A percentile compares a stretch with the other conserved stretches of the same genome.
Evolutionary conservation across 2,329 filamentous ascomycete genomes (phyloP).

Genomic region (Metarhizium brunneum): DNA sequence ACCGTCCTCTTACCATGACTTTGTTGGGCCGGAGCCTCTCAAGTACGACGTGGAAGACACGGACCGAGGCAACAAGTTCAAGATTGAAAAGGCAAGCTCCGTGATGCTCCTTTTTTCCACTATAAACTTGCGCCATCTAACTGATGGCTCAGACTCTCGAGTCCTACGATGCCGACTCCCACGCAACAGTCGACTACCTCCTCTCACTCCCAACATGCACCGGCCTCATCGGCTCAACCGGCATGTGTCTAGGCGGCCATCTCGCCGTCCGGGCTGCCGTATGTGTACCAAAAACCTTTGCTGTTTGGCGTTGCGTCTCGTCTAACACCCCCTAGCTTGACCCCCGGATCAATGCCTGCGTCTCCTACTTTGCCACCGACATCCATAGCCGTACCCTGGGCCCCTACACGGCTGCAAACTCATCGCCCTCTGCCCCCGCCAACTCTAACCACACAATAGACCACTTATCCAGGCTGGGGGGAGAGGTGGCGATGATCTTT

Average conservation of each 20-base stretch:
- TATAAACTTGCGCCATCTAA: not conserved
- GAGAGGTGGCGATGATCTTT: slow-evolving; percentile 85
- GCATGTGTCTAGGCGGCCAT: slow-evolving; percentile 92
- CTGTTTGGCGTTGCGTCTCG: not conserved
- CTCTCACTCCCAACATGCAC: slow-evolving; percentile 69
- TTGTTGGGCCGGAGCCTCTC: slow-evolving; percentile 73
- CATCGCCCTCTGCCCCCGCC: slow-evolving; percentile 26
- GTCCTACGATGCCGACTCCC: slow-evolving; percentile 77
- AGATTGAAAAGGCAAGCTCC: slow-evolving; percentile 58
- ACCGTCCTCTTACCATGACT: slow-evolving; percentile 88
- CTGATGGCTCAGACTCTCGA: slow-evolving; percentile 54
- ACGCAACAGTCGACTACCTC: slow-evolving; percentile 58
- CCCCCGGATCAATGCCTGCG: slow-evolving; percentile 62
- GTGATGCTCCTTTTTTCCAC: not conserved
- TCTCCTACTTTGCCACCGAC: slow-evolving; percentile 90
- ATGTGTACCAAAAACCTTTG: slow-evolving; percentile 15
- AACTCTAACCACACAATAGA: slow-evolving; percentile 43
- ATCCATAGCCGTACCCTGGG: slow-evolving; percentile 75
- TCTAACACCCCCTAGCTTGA: slow-evolving; percentile 45
- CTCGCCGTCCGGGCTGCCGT: slow-evolving; percentile 55
- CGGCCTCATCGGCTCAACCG: slow-evolving; percentile 67
- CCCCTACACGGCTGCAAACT: slow-evolving; percentile 39
- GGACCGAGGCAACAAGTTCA: slow-evolving; percentile 78
- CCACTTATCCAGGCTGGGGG: slow-evolving; percentile 56
- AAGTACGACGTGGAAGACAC: slow-evolving; percentile 84